Conservation (phyloP, 495 filamentous ascomycete genomes). For the Penicillium lagena region DNA sequence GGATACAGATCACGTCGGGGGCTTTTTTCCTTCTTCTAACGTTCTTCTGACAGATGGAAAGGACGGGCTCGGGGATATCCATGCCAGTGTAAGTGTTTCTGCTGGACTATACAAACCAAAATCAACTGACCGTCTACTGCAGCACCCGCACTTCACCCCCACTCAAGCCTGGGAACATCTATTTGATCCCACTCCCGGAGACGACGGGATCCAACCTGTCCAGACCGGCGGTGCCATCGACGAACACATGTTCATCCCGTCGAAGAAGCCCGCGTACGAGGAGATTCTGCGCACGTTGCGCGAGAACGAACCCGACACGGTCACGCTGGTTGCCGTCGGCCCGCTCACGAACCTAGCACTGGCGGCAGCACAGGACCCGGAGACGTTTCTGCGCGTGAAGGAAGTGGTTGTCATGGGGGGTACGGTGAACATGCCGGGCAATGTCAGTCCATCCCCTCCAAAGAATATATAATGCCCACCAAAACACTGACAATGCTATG, state of each 20-base stretch:
- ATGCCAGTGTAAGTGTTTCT: conserved; percentile 55
- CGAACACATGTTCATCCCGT: conserved; percentile 60
- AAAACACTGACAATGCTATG: conserved; percentile 1
- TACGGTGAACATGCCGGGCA: conserved; percentile 70
- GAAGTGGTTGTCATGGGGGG: conserved; percentile 98
- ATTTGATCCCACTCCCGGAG: conserved; percentile 50
- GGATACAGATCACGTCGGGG: background rate
- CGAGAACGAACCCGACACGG: conserved; percentile 71
- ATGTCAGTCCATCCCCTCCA: conserved; percentile 40
- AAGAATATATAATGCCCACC: background rate
- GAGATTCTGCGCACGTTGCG: conserved; percentile 80
- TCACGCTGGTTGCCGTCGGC: conserved; percentile 84
- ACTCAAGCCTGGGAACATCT: conserved; percentile 78
- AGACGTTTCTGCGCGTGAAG: conserved; percentile 81
- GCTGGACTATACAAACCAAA: background rate
- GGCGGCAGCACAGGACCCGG: conserved; percentile 76
- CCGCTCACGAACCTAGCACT: conserved; percentile 87
- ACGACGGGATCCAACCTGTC: conserved; percentile 29
- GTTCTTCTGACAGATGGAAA: conserved; percentile 59
- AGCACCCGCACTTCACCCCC: conserved; percentile 86
- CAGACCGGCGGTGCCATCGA: conserved; percentile 21
- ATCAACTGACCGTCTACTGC: conserved; percentile 3
- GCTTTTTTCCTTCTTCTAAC: conserved; percentile 3
- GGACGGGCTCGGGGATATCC: conserved; percentile 89
- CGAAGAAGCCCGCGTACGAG: conserved; percentile 61